Conservation (phyloP, 495 filamentous ascomycete species). For the Lepidopterella palustris region DNA sequence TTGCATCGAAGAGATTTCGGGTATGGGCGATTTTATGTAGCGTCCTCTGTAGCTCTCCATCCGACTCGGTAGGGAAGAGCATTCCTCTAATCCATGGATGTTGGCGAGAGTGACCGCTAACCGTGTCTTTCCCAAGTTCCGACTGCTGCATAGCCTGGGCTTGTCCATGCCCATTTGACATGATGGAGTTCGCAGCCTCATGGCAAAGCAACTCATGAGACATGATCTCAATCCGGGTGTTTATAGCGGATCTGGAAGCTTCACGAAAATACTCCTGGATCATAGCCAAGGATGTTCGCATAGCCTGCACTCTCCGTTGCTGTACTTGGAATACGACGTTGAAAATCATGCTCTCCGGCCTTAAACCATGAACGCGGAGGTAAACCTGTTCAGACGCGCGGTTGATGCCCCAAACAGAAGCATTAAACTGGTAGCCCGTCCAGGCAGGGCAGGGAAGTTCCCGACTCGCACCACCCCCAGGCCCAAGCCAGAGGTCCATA, state of each 20-base stretch:
- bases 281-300: constrained; percentile 28
- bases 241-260: background rate
- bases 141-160: background rate
- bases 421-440: constrained; percentile 31
- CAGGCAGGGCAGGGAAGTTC: constrained; percentile 1
- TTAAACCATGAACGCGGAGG: constrained; percentile 34
- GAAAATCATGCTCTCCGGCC: constrained; percentile 33
- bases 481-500: background rate
- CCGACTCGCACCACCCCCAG: background rate
- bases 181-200: constrained; percentile 1
- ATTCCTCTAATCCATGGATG: constrained; percentile 45
- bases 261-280: constrained; percentile 11
- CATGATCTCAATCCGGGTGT: background rate
- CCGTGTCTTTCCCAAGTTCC: background rate
- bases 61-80: constrained; percentile 43
- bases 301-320: constrained; percentile 24
- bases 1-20: constrained; percentile 36
- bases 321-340: constrained; percentile 38
- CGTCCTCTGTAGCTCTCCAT: constrained; percentile 39
- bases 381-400: constrained; percentile 31
- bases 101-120: background rate
- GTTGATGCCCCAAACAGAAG: constrained; percentile 37
- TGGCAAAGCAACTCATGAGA: constrained; percentile 4
- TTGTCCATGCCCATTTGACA: background rate
- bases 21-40: constrained; percentile 34